Base-by-base conservation (phyloP, 2,329 filamentous ascomycete genomes). In the Beauveria sp. region DNA sequence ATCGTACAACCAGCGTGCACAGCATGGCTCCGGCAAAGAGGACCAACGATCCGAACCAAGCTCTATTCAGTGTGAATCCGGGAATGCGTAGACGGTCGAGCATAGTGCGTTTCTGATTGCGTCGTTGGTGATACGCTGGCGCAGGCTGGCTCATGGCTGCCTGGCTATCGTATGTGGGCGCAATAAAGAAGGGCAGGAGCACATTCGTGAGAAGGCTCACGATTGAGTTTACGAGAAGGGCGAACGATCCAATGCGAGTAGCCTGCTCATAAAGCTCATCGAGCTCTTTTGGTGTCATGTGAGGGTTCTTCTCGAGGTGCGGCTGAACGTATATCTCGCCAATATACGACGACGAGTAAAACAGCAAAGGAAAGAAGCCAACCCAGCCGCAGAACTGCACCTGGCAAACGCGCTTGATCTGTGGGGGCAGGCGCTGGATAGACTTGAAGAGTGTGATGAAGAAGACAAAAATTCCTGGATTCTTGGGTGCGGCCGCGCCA, bases 271-370 rank as follows among this genome's bases (percentile, higher is more conserved):
- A 96, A 1, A 92, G 80, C 55, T 79, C 75, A 68, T 96, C 87
- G 62, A 97, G 85, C 67, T 97, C 86, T 18, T 83, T 80, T 0
- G 87, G 82, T 0, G 86, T 83, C 80, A 96, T 88, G 71, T 93
- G 76, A 0, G 91, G 92, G 66, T 96, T 89, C 56, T 83, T 78
- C 65, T 86, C 80, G 56, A 97, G 86, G 66, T 83, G 89, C 0
- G 91, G 91, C 70, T 96, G 88, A 20, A 91, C 89, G 68, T 96
- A 96, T 61, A 97, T 90, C 70, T 96, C 91, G 64, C 90, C 92
- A 66, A 97, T 89, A 72, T 94, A 97, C 20, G 91, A 96, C 1
- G 92, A 96, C 5, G 91, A 91, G 77, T 97, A 97, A 76, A 96
- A 97, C 3, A 97, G 81, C 72, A 96, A 92, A 1, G 92, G 92